Conservation (phyloP, 139 green algal genomes). For the Diplosphaera chodatii region DNA sequence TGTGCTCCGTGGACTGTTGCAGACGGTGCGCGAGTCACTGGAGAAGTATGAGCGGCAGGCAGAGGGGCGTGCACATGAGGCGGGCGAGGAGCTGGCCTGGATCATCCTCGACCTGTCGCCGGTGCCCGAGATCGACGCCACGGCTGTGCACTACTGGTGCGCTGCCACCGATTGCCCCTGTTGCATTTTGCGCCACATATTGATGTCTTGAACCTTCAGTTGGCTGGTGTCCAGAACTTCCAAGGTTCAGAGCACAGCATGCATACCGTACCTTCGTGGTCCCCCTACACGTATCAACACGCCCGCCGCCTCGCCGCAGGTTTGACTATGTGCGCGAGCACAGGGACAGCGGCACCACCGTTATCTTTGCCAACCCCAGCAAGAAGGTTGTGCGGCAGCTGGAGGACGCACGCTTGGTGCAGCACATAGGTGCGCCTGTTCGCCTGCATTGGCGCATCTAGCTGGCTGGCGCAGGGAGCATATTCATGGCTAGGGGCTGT, state of each 20-base stretch:
- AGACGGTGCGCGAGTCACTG: neutral
- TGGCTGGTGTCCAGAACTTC: too few relatives aligned
- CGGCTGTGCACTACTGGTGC: conserved; percentile 43
- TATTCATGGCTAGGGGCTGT: too few relatives aligned
- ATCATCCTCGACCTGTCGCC: conserved; percentile 78
- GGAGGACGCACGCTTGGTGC: neutral
- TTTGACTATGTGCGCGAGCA: conserved; percentile 29
- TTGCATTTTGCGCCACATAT: too few relatives aligned
- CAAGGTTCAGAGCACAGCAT: too few relatives aligned
- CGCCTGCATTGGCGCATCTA: too few relatives aligned
- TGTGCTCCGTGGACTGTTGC: too few relatives aligned
- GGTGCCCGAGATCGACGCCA: conserved; percentile 70
- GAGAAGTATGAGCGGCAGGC: conserved; percentile 28
- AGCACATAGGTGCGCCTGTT: conserved; percentile 10
- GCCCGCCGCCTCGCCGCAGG: neutral
- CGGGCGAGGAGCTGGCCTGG: conserved; percentile 31
- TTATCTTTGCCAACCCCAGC: conserved; percentile 59
- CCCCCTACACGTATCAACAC: too few relatives aligned
- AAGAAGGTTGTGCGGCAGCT: conserved; percentile 21
- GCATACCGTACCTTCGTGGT: too few relatives aligned
- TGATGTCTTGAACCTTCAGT: too few relatives aligned
- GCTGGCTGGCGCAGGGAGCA: too few relatives aligned
- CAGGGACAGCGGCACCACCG: conserved; percentile 22
- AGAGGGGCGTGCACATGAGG: neutral
- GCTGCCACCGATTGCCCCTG: neutral